Percentiles rank a stretch among this genome's conserved stretches.
These are phyloP conservation scores for Leptodontidium sp. DNA, from an alignment of 2,329 filamentous ascomycete species.

Conservation along the genomic window DNA sequence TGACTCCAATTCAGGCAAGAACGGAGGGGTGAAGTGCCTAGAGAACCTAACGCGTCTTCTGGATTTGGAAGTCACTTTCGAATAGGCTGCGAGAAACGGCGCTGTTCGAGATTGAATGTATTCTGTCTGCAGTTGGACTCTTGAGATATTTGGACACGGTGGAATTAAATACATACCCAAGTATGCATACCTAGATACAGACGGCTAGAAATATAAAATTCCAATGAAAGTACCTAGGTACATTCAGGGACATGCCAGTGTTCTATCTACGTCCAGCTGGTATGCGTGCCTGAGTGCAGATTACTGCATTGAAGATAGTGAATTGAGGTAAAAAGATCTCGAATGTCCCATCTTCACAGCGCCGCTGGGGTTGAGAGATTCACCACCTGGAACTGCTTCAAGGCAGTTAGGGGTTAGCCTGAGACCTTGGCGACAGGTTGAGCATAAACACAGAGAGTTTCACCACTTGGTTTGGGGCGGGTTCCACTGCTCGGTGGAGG, in stretches of 20 bases:
- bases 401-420: no score
- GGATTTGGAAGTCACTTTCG: not conserved
- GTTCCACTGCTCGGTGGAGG: no score
- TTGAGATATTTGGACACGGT: no score
- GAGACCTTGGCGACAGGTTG: no score
- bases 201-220: no score
- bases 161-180: not conserved
- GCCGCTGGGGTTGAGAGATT: not conserved
- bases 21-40: not conserved
- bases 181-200: not conserved
- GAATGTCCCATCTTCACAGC: no score
- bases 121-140: not conserved
- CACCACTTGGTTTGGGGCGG: no score
- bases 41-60: not conserved
- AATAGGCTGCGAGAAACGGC: not conserved
- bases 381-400: not conserved
- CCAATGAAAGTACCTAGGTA: not conserved
- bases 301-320: no score
- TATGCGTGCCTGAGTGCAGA: no score
- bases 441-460: no score
- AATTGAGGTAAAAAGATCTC: no score
- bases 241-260: not conserved
- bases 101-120: not conserved
- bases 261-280: not conserved
- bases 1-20: constrained; percentile 1